These are phyloP conservation scores for Kingdonia uniflora DNA, from an alignment of 164 flowering plant species.

Conservation along the genomic window DNA sequence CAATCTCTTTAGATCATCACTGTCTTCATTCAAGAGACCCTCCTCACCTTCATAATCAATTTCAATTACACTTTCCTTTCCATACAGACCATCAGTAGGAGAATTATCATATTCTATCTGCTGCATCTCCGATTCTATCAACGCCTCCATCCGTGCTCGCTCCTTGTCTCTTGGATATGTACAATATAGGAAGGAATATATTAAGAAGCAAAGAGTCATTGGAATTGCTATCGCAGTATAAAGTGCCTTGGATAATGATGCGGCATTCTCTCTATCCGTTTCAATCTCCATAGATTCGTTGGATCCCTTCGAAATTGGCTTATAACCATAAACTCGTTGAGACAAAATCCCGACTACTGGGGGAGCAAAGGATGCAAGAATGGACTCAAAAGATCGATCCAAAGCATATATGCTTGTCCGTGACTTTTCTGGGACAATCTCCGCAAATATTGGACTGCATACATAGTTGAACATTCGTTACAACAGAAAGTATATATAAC, in stretches of 20 bases:
- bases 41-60: slow-evolving; percentile 38
- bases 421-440: slow-evolving; percentile 83
- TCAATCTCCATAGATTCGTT: slow-evolving; percentile 4
- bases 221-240: slow-evolving; percentile 69
- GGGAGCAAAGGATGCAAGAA: slow-evolving; percentile 93
- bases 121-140: slow-evolving; percentile 69
- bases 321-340: slow-evolving; percentile 70
- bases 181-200: slow-evolving; percentile 66
- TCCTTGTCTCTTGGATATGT: slow-evolving; percentile 90
- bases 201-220: slow-evolving; percentile 65
- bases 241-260: slow-evolving; percentile 78
- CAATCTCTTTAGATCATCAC: slow-evolving; percentile 30
- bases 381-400: slow-evolving; percentile 81
- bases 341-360: slow-evolving; percentile 75
- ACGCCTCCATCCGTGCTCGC: slow-evolving; percentile 55
- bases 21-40: slow-evolving; percentile 28
- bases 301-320: slow-evolving; percentile 50
- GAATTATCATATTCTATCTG: slow-evolving; percentile 30
- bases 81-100: slow-evolving; percentile 16
- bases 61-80: slow-evolving; percentile 28
- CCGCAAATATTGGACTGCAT: slow-evolving; percentile 91
- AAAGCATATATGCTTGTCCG: slow-evolving; percentile 85
- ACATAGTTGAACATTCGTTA: no score
- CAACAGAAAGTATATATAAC: no score
- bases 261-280: slow-evolving; percentile 69